Percentiles rank a stretch among this genome's conserved stretches.
Conservation (phyloP, 2,329 filamentous ascomycete genomes). For the Nigrograna mackinnonii region DNA sequence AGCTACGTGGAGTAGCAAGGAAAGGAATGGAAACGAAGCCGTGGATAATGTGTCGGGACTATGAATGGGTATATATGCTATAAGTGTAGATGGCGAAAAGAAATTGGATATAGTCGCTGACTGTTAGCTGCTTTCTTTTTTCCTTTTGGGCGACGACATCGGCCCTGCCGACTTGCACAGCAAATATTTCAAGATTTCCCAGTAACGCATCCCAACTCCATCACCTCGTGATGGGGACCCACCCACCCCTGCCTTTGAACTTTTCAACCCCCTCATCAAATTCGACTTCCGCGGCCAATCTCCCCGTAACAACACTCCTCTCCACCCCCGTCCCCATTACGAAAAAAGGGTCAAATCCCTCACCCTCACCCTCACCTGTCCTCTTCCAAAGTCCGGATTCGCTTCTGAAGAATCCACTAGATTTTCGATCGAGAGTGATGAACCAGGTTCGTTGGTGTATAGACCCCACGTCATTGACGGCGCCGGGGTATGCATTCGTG, state of each 20-base stretch:
- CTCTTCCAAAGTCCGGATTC: background rate
- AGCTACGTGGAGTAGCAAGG: too few species aligned
- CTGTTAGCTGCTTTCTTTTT: too few species aligned
- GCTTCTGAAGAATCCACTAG: constrained; percentile 57
- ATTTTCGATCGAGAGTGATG: constrained; percentile 62
- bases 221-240: constrained; percentile 62
- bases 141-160: too few species aligned
- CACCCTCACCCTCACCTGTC: constrained; percentile 12
- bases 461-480: constrained; percentile 67
- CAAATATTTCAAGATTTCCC: too few species aligned
- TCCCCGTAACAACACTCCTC: constrained; percentile 68
- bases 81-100: too few species aligned
- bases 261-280: constrained; percentile 62
- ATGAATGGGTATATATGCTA: too few species aligned
- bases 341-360: constrained; percentile 61
- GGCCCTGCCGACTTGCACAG: too few species aligned
- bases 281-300: constrained; percentile 62
- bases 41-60: too few species aligned
- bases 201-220: too few species aligned
- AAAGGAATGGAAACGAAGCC: too few species aligned
- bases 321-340: constrained; percentile 65
- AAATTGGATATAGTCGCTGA: too few species aligned
- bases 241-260: constrained; percentile 63
- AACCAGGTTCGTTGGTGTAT: constrained; percentile 71
- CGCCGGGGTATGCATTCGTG: constrained; percentile 69